phyloP scores from a whole-genome alignment of 2,329 filamentous ascomycete species.

The Monilinia aucupariae region DNA sequence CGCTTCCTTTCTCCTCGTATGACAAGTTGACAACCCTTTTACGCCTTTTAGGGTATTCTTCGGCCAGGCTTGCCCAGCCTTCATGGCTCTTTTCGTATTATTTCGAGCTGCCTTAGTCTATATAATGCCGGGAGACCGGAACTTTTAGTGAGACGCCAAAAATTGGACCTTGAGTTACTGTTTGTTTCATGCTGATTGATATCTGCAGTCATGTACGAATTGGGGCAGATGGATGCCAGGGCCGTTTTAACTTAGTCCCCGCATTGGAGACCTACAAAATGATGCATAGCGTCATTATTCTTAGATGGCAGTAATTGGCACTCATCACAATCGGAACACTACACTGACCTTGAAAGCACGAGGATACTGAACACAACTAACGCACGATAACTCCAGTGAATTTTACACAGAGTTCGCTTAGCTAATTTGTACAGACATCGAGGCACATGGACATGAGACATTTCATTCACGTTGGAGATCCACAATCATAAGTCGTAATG shows the following conservation, averaged over 20 bases:
- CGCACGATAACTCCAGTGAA: conserved; percentile 1
- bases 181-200: conserved; percentile 16
- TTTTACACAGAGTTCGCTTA: background rate
- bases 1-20: background rate
- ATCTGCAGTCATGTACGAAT: conserved; percentile 14
- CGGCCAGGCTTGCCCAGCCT: background rate
- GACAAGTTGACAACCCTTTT: conserved; percentile 4
- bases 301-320: conserved; percentile 4
- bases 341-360: background rate
- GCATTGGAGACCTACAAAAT: background rate
- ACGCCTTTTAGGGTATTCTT: conserved; percentile 3
- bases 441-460: background rate
- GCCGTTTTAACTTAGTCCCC: conserved; percentile 8
- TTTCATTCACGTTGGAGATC: background rate
- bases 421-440: background rate
- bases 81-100: background rate
- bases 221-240: background rate
- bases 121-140: background rate
- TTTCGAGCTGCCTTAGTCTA: background rate
- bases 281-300: background rate
- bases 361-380: conserved; percentile 2
- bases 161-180: background rate
- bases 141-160: conserved; percentile 11
- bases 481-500: conserved; percentile 7
- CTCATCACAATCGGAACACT: background rate